Conservation (phyloP, 176 grass and related monocot species). For the Oryza nivara region DNA sequence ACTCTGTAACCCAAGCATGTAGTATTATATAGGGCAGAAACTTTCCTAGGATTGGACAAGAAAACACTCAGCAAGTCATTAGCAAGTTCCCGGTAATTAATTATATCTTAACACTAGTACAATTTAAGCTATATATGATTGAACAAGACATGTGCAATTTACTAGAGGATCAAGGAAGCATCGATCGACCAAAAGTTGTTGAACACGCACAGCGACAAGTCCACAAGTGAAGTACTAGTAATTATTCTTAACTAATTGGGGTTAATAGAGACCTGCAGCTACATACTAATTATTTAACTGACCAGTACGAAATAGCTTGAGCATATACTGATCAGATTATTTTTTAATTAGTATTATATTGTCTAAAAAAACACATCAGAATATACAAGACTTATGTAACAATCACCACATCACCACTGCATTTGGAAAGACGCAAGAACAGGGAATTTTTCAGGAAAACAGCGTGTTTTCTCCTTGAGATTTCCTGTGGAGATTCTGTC, state of each 20-base stretch:
- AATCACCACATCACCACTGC: neutral
- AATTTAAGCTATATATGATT: constrained; percentile 4
- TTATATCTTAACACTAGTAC: neutral
- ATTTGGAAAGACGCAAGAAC: neutral
- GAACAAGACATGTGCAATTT: constrained; percentile 31
- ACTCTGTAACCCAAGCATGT: neutral
- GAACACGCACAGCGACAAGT: constrained; percentile 27
- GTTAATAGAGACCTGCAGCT: neutral
- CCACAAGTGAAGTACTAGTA: constrained; percentile 17
- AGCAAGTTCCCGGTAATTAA: constrained; percentile 24
- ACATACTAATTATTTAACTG: neutral
- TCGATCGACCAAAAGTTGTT: constrained; percentile 1
- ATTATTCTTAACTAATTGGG: neutral
- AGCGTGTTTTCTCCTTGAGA: neutral
- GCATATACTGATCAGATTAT: neutral
- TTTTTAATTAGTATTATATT: neutral
- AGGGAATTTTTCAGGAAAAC: neutral
- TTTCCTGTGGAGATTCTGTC: neutral
- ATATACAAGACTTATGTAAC: neutral
- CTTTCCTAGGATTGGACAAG: constrained; percentile 20
- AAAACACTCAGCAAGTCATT: constrained; percentile 29
- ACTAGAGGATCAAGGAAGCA: constrained; percentile 23
- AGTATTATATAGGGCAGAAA: neutral
- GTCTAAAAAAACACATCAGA: neutral
- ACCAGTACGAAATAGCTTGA: constrained; percentile 11